Conservation (phyloP, 805 yeast genomes). For the Candida quercuum region DNA sequence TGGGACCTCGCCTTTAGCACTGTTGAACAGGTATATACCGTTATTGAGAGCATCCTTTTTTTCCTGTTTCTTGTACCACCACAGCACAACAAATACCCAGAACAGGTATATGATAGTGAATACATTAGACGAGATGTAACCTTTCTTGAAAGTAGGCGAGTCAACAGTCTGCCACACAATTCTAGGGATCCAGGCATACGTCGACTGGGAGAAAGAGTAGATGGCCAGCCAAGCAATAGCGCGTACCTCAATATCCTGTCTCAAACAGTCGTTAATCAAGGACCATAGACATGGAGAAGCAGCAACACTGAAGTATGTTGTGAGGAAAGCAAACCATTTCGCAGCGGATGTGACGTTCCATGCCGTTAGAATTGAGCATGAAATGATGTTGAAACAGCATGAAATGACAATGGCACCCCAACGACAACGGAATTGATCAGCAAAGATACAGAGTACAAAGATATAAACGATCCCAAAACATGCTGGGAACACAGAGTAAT, state of each 20-base stretch:
- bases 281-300: conserved; percentile 59
- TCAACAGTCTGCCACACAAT: conserved; percentile 51
- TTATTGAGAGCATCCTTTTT: conserved; percentile 37
- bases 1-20: conserved; percentile 25
- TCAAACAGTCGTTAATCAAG: conserved; percentile 50
- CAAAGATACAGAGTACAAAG: conserved; percentile 32
- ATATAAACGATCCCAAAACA: conserved; percentile 51
- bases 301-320: conserved; percentile 58
- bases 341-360: conserved; percentile 56
- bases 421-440: conserved; percentile 1
- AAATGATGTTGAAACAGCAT: conserved; percentile 26
- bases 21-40: conserved; percentile 44
- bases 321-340: conserved; percentile 60
- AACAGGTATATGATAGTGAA: conserved; percentile 39
- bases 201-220: conserved; percentile 38
- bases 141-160: conserved; percentile 50
- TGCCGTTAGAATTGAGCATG: conserved; percentile 37
- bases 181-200: conserved; percentile 55
- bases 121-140: conserved; percentile 46
- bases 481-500: conserved; percentile 51
- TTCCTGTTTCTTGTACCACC: conserved; percentile 50
- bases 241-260: conserved; percentile 50
- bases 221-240: conserved; percentile 52
- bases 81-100: conserved; percentile 48
- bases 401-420: conserved; percentile 47